Base-by-base conservation (phyloP, 192 early-diverging fungal genomes). In the Coemansia sp. region DNA sequence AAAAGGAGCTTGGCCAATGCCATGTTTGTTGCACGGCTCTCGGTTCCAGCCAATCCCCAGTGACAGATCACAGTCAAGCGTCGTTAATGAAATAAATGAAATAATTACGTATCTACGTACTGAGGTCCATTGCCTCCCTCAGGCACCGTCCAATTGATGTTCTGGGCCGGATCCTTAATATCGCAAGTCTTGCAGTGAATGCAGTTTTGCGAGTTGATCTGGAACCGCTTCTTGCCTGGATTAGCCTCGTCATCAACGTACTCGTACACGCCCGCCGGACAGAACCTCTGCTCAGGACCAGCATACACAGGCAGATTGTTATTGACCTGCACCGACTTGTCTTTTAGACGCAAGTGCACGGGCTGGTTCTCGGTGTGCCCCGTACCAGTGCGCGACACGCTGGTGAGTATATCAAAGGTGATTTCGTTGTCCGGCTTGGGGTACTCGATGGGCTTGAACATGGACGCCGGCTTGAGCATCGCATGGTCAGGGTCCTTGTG, bases 111-210 rank as follows among this genome's bases (percentile, higher is more conserved):
- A 71, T 87, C 81, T 40, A 83, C 80, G 74, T 93, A 93, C 65
- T 91, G 90, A 36, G 95, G 95, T 60, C 95, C 94, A 62, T 89
- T 92, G 43, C 93, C 93, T 52, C 93, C 93, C 69, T 95, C 92
- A 15, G 97, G 96, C 20, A 95, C 94, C 18, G 93, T 93, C 97
- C 97, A 99, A 81, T 98, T 92, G 84, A 99, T 98, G 81, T 99
- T 98, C 84, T 99, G 97, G 39, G 93, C 91, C 24, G 96, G 96
- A 79, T 99, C 97, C 83, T 99, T 99, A 77, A 99, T 99, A 78
- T 99, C 96, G 72, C 97, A 99, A 1, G 97, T 99, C 88, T 99
- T 99, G 91, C 97, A 99, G 82, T 99, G 97, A 55, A 99, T 95
- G 76, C 97, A 99, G 83, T 99, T 98, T 75, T 93, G 91, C 47